A percentile compares a stretch with the other conserved stretches of the same genome.
Evolutionary conservation across 805 yeast species (phyloP).

Genomic region (Candida boidinii): DNA sequence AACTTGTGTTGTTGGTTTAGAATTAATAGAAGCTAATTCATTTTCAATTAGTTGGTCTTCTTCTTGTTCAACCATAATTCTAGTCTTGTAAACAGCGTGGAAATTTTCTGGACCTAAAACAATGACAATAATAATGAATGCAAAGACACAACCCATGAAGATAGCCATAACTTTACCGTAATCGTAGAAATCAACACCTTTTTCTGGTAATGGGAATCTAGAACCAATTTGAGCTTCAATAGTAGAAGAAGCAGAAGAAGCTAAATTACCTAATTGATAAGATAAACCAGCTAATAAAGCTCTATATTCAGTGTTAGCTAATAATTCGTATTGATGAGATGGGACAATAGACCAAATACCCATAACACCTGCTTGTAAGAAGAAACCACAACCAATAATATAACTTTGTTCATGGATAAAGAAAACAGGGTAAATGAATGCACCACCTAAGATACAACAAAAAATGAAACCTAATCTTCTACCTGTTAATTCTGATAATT

Average conservation of each 20-base stretch:
- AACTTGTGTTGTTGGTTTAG: too few relatives aligned
- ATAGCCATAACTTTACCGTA: slow-evolving; percentile 69
- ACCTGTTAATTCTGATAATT: slow-evolving; percentile 48
- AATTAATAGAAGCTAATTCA: too few relatives aligned
- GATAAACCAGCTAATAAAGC: slow-evolving; percentile 54
- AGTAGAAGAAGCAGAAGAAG: slow-evolving; percentile 62
- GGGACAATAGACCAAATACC: slow-evolving; percentile 75
- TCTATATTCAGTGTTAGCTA: slow-evolving; percentile 51
- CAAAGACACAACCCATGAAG: slow-evolving; percentile 59
- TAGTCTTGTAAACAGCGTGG: too few relatives aligned
- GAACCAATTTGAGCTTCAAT: slow-evolving; percentile 59
- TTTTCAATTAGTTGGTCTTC: too few relatives aligned
- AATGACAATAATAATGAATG: slow-evolving; percentile 36
- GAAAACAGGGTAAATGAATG: slow-evolving; percentile 56
- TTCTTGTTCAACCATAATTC: too few relatives aligned
- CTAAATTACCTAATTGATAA: slow-evolving; percentile 68
- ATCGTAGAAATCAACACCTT: slow-evolving; percentile 32
- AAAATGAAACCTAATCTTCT: slow-evolving; percentile 48
- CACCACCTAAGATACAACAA: slow-evolving; percentile 47
- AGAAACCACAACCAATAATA: slow-evolving; percentile 49
- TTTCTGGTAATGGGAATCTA: slow-evolving; percentile 41
- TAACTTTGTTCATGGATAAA: slow-evolving; percentile 30
- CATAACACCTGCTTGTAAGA: slow-evolving; percentile 57
- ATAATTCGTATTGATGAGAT: slow-evolving; percentile 54
- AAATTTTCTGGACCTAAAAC: slow-evolving; percentile 52